These are phyloP conservation scores for Amanita subjunquillea DNA, from an alignment of 768 basidiomycete genomes.

Conservation along the genomic window DNA sequence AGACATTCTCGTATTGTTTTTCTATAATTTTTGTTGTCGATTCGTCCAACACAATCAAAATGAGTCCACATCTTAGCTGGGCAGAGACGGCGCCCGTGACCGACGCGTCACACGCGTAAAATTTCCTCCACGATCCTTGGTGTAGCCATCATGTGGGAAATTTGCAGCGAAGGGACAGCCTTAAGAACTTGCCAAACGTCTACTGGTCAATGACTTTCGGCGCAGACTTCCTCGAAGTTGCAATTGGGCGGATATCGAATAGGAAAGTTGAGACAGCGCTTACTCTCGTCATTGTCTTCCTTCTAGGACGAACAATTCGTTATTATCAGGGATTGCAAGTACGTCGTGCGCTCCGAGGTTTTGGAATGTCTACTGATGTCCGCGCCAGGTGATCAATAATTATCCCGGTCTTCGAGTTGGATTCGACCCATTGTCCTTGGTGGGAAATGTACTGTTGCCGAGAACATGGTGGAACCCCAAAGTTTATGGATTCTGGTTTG, in stretches of 20 bases:
- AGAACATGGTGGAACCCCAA: conserved; percentile 35
- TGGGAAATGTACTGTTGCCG: conserved; percentile 23
- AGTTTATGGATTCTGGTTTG: conserved; percentile 22
- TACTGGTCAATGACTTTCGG: background rate
- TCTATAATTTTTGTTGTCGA: too few relatives aligned
- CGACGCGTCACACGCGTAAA: too few relatives aligned
- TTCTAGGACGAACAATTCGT: conserved; percentile 20
- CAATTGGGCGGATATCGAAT: background rate
- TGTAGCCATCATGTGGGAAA: too few relatives aligned
- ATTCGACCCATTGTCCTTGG: conserved; percentile 28
- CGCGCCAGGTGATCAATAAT: conserved; percentile 22
- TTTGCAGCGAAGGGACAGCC: too few relatives aligned
- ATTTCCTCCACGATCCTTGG: too few relatives aligned
- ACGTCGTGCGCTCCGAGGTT: background rate
- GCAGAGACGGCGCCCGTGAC: too few relatives aligned
- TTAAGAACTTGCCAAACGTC: too few relatives aligned
- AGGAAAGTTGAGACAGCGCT: background rate
- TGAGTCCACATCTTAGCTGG: too few relatives aligned
- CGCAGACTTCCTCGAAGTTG: background rate
- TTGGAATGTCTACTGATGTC: background rate
- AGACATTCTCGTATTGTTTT: too few relatives aligned
- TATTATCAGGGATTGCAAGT: conserved; percentile 22
- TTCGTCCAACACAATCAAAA: too few relatives aligned
- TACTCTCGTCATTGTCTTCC: conserved; percentile 13
- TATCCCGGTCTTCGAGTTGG: conserved; percentile 30